Evolutionary conservation across 495 filamentous ascomycete genomes (phyloP).

Genomic region (Aspergillus indologenus): DNA sequence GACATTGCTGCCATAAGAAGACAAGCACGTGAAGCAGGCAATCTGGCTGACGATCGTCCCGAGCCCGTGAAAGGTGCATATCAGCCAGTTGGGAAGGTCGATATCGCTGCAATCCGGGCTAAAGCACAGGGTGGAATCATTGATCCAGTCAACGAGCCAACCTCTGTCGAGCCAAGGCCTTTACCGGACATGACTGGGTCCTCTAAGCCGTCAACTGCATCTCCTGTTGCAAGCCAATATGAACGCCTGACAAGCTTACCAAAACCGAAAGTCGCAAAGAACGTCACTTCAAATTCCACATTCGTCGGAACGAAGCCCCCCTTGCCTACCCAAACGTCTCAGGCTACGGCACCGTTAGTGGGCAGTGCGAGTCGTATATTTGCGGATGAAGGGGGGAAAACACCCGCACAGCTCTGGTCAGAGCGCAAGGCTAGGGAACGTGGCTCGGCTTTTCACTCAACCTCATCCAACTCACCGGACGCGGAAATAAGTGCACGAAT

Average conservation of each 20-base stretch:
- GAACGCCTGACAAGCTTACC: constrained; percentile 84
- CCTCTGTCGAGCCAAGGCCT: neutral
- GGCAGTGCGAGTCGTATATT: constrained; percentile 87
- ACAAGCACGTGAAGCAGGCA: constrained; percentile 65
- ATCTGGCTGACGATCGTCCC: constrained; percentile 68
- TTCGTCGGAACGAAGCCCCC: constrained; percentile 89
- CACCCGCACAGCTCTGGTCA: constrained; percentile 93
- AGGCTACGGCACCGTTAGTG: constrained; percentile 54
- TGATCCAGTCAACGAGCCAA: constrained; percentile 41
- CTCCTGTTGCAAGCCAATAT: constrained; percentile 61
- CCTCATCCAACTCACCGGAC: constrained; percentile 29
- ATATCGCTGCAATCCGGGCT: constrained; percentile 88
- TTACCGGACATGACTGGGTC: constrained; percentile 39
- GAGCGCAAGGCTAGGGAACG: constrained; percentile 88
- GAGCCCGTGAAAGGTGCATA: constrained; percentile 85
- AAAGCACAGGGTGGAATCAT: constrained; percentile 62
- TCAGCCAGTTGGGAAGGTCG: constrained; percentile 89
- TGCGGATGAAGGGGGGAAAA: constrained; percentile 92
- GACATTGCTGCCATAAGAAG: constrained; percentile 86
- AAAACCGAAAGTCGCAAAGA: constrained; percentile 91
- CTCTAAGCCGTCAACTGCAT: constrained; percentile 63
- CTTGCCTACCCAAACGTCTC: constrained; percentile 57
- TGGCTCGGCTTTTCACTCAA: constrained; percentile 44
- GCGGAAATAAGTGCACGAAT: constrained; percentile 52
- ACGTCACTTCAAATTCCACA: constrained; percentile 64